Conservation (phyloP, 139 green algal species). For the Diplosphaera chodatii region DNA sequence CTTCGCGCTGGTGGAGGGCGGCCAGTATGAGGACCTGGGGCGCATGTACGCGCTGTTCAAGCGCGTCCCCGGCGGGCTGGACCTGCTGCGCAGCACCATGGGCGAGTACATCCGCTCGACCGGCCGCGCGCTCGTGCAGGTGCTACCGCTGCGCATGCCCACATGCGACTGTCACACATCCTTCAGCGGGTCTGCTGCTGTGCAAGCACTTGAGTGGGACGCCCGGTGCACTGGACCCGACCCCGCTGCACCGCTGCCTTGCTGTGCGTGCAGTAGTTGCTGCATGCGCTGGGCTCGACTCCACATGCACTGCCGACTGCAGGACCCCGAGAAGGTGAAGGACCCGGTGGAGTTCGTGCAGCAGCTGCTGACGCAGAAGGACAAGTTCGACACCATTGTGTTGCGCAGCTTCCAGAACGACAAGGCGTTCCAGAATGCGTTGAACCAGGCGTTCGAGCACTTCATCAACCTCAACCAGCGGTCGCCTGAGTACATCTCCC, state of each 20-base stretch:
- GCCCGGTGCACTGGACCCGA: no score
- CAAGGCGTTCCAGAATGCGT: slow-evolving; percentile 81
- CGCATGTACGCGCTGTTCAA: slow-evolving; percentile 89
- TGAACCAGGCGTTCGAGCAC: slow-evolving; percentile 88
- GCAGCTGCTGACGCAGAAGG: slow-evolving; percentile 68
- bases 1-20: slow-evolving; percentile 68
- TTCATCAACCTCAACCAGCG: slow-evolving; percentile 92
- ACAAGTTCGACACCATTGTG: slow-evolving; percentile 91
- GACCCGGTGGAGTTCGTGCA: slow-evolving; percentile 87
- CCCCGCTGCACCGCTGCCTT: no score
- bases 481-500: slow-evolving; percentile 89
- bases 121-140: slow-evolving; percentile 58
- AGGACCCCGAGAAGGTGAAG: slow-evolving; percentile 63
- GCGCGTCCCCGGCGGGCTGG: slow-evolving; percentile 62
- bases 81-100: slow-evolving; percentile 61
- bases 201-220: no score
- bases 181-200: no score
- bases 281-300: no score
- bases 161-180: no score
- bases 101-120: slow-evolving; percentile 56
- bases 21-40: slow-evolving; percentile 76
- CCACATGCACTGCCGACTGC: no score
- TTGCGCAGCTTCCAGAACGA: slow-evolving; percentile 65
- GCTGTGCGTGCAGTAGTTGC: no score
- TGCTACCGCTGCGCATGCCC: no score